Evolutionary conservation across 371 early-diverging fungal genomes (phyloP).

Genomic region (Homolaphlyctis polyrhiza): DNA sequence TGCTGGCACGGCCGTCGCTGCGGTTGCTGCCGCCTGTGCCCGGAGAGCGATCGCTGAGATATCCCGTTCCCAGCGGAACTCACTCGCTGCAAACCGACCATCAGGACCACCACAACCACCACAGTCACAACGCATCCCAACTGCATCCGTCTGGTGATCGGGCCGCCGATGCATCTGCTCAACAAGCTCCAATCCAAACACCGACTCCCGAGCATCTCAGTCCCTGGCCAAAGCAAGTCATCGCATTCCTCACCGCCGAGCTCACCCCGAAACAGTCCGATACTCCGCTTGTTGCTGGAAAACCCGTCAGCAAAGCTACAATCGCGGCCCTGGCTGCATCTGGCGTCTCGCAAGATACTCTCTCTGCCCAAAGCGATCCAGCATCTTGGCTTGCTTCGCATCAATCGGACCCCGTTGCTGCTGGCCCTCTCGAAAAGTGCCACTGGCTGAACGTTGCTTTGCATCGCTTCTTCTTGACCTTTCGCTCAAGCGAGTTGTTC

Average conservation of each 20-base stretch:
- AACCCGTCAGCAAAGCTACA: neutral
- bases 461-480: conserved; percentile 36
- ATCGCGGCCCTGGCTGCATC: neutral
- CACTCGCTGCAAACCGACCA: too few species aligned
- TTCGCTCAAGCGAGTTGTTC: conserved; percentile 36
- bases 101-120: too few species aligned
- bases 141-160: too few species aligned
- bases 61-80: conserved; percentile 2
- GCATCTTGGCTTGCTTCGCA: conserved; percentile 1
- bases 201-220: conserved; percentile 26
- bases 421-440: conserved; percentile 23
- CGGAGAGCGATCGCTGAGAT: conserved; percentile 14
- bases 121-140: too few species aligned
- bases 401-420: conserved; percentile 8
- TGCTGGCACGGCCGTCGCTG: conserved; percentile 8
- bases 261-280: conserved; percentile 17
- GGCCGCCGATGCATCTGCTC: too few species aligned
- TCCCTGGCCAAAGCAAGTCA: conserved; percentile 32
- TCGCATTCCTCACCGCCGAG: conserved; percentile 20
- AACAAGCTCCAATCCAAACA: too few species aligned
- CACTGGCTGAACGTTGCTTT: conserved; percentile 38
- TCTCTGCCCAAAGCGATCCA: neutral
- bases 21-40: conserved; percentile 7
- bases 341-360: neutral
- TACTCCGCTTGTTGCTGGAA: conserved; percentile 1